phyloP scores from a whole-genome alignment of 495 filamentous ascomycete genomes.

The Daldinia caldariorum region DNA sequence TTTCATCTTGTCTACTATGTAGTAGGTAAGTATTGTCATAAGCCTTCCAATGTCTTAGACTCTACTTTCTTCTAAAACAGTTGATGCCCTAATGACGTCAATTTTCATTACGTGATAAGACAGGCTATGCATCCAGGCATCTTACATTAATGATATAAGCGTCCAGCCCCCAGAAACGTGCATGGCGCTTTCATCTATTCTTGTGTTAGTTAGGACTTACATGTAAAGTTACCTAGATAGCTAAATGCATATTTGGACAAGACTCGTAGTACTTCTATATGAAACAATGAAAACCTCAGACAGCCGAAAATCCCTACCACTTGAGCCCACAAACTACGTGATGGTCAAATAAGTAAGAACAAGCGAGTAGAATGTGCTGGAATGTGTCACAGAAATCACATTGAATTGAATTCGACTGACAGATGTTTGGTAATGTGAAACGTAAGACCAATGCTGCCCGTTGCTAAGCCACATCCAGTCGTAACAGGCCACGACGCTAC shows the following conservation, averaged over 20 bases:
- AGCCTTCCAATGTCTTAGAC: background rate
- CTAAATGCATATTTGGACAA: slow-evolving; percentile 16
- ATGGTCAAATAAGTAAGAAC: background rate
- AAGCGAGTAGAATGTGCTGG: background rate
- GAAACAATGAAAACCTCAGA: background rate
- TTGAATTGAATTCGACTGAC: slow-evolving; percentile 3
- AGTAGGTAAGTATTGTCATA: too few species aligned
- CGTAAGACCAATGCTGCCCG: slow-evolving; percentile 17
- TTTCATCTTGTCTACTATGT: too few species aligned
- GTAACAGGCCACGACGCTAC: slow-evolving; percentile 32
- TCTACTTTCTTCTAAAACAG: background rate
- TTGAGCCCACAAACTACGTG: background rate
- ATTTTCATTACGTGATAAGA: background rate
- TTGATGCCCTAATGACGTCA: slow-evolving; percentile 1
- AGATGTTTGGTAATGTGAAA: slow-evolving; percentile 15
- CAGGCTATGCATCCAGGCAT: background rate
- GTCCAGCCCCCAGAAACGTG: background rate
- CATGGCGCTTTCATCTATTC: too few species aligned
- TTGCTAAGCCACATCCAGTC: slow-evolving; percentile 34
- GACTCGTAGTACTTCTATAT: slow-evolving; percentile 17
- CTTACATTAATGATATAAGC: background rate
- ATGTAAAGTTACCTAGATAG: background rate
- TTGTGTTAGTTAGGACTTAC: background rate
- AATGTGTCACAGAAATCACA: background rate
- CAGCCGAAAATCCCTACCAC: background rate